Evolutionary conservation across 2,329 filamentous ascomycete genomes (phyloP), one percentile per base, ranked within the genome.

Genomic region (Stenocarpella maydis): DNA sequence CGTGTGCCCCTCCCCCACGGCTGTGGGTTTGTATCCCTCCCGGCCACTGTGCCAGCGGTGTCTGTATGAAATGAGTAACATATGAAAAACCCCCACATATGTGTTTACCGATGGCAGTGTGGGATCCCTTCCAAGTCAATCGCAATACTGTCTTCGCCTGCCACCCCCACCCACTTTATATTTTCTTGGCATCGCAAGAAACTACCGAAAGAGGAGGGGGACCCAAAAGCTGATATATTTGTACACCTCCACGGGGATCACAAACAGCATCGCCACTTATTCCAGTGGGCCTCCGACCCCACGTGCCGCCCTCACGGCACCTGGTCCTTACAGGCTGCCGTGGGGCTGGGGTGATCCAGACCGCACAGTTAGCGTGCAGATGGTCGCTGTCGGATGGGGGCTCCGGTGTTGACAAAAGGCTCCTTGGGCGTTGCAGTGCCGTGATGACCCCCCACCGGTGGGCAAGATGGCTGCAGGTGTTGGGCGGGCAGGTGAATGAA

Each of bases 221-320:
- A 34, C 9, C 10, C 9, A 14, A 49, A 37, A 54, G 52, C 65
- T 58, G 45, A 55, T 12, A 58, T 28, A 43, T 49, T 47, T n/a
- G n/a, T n/a, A n/a, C n/a, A n/a, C n/a, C n/a, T n/a, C n/a, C n/a
- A n/a, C n/a, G n/a, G n/a, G n/a, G n/a, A 55, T 28, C 39, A 55
- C 52, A 43, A 55, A 47, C 43, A 67, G 52, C 15, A 58, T 45
- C 17, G 34, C 65, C 65, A 67, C 52, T 67, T 67, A 49, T 58
- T 67, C 39, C 19, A 24, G 65, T 67, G 65, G 65, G 52, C 41
- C 65, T 1, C 10, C 14, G 65, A 26, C 65, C 65, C 65, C n/a
- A n/a, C n/a, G 58, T 43, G 65, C 24, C 5, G 7, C 8, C 41
- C 45, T 43, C 43, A 49, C 65, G 34, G 43, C 43, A 9, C 43